These are phyloP conservation scores for Lumnitzera racemosa DNA, from an alignment of 345 rosid genomes.

Conservation along the genomic window DNA sequence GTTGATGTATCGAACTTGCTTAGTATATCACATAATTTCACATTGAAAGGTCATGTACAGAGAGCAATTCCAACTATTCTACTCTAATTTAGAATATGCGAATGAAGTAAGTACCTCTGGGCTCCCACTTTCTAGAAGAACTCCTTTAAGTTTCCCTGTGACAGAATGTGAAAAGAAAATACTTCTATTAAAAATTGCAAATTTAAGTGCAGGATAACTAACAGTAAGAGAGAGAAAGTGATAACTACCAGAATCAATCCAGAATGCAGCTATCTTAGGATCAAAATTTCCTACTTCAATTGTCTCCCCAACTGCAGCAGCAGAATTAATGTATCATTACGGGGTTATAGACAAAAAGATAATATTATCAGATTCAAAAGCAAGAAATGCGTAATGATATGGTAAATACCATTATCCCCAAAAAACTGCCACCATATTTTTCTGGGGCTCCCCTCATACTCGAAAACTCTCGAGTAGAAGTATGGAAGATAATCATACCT, in stretches of 20 bases:
- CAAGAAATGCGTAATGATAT: background rate
- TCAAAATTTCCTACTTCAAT: constrained; percentile 79
- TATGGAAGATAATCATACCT: constrained; percentile 93
- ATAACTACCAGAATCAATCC: constrained; percentile 79
- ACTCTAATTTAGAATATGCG: background rate
- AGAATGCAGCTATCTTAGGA: constrained; percentile 90
- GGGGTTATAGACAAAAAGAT: background rate
- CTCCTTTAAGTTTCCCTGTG: constrained; percentile 87
- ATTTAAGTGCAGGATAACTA: background rate
- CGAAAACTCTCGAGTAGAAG: constrained; percentile 86
- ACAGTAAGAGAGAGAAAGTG: too few relatives aligned
- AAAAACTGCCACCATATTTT: constrained; percentile 96
- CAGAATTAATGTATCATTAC: constrained; percentile 7
- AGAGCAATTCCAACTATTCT: too few relatives aligned
- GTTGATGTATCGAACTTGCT: too few relatives aligned
- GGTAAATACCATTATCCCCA: constrained; percentile 74
- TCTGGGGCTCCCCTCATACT: constrained; percentile 86
- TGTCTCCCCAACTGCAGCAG: constrained; percentile 74
- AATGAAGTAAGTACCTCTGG: constrained; percentile 56
- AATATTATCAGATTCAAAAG: background rate
- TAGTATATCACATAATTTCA: too few relatives aligned
- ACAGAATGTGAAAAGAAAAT: constrained; percentile 1
- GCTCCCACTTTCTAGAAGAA: constrained; percentile 89
- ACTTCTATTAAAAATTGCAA: background rate
- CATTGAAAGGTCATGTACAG: too few relatives aligned